These are phyloP conservation scores for Xerocomellus chrysenteron DNA, from an alignment of 768 basidiomycete species.

Conservation along the genomic window DNA sequence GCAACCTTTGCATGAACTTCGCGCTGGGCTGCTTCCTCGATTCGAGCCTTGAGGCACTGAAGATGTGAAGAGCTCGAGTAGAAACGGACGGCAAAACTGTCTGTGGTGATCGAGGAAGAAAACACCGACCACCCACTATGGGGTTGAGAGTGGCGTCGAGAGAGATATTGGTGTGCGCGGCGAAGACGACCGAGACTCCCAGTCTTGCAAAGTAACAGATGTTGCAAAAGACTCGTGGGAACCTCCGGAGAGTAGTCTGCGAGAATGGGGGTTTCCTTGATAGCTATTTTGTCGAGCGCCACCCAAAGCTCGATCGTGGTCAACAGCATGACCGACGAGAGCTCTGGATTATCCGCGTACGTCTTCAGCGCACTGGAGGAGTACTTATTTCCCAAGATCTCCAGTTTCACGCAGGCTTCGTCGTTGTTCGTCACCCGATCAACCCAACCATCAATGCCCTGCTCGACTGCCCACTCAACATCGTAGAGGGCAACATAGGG, in stretches of 20 bases:
- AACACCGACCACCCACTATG: conserved; percentile 35
- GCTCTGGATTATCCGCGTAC: conserved; percentile 39
- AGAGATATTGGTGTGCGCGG: conserved; percentile 32
- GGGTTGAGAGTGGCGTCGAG: conserved; percentile 24
- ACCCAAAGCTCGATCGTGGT: conserved; percentile 38
- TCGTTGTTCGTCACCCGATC: conserved; percentile 2
- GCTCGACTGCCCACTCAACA: conserved; percentile 35
- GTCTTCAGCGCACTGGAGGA: conserved; percentile 19
- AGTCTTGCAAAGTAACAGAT: conserved; percentile 30
- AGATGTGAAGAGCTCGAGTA: conserved; percentile 27
- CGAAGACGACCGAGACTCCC: conserved; percentile 29
- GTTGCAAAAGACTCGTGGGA: conserved; percentile 22
- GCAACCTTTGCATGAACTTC: conserved; percentile 23
- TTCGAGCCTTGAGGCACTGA: conserved; percentile 26
- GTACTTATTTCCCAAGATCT: conserved; percentile 28
- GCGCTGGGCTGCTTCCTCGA: conserved; percentile 28
- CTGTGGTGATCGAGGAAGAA: conserved; percentile 7
- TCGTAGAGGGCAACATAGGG: conserved; percentile 31
- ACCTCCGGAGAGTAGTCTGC: conserved; percentile 36
- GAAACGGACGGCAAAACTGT: conserved; percentile 37
- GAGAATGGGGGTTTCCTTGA: conserved; percentile 26
- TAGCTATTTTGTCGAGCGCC: conserved; percentile 31
- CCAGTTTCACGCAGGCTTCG: conserved; percentile 20
- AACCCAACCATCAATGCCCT: conserved; percentile 37
- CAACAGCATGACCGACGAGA: conserved; percentile 44